Conservation (phyloP, 768 basidiomycete species). For the Coprinellus micaceus region DNA sequence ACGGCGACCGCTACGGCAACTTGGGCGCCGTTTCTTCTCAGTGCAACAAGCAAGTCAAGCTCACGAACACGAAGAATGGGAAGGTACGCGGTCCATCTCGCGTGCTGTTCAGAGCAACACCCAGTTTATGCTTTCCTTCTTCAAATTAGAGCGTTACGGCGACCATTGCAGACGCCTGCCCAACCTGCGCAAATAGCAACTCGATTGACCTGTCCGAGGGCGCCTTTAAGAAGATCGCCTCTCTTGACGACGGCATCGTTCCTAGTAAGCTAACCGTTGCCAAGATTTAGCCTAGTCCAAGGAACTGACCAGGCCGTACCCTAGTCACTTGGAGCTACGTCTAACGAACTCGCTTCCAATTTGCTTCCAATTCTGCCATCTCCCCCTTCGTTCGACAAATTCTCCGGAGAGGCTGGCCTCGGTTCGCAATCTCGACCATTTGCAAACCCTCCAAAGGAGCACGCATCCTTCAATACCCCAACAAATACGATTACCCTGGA, state of each 20-base stretch:
- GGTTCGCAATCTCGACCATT: neutral
- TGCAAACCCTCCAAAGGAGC: neutral
- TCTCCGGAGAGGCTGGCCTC: neutral
- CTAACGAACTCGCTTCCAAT: slow-evolving; percentile 17
- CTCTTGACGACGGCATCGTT: slow-evolving; percentile 48
- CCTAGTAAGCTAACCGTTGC: slow-evolving; percentile 41
- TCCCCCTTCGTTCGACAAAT: neutral
- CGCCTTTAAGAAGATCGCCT: slow-evolving; percentile 62
- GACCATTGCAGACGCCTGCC: slow-evolving; percentile 76
- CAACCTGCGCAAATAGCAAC: slow-evolving; percentile 61
- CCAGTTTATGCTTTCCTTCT: slow-evolving; percentile 1
- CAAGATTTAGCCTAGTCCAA: neutral
- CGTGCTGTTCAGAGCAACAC: neutral
- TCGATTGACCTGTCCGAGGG: slow-evolving; percentile 72
- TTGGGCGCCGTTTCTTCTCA: slow-evolving; percentile 41
- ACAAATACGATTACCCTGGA: neutral
- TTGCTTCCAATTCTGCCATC: slow-evolving; percentile 35
- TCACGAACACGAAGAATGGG: slow-evolving; percentile 59
- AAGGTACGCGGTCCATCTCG: slow-evolving; percentile 35
- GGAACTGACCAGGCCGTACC: slow-evolving; percentile 10
- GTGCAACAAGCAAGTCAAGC: slow-evolving; percentile 63
- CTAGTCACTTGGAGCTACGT: slow-evolving; percentile 38
- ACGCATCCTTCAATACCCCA: neutral
- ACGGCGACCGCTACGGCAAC: slow-evolving; percentile 51
- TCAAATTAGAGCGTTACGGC: slow-evolving; percentile 41